These are phyloP conservation scores for Xerocomus alliaceus DNA, from an alignment of 1,284 basidiomycete species.

Conservation along the genomic window DNA sequence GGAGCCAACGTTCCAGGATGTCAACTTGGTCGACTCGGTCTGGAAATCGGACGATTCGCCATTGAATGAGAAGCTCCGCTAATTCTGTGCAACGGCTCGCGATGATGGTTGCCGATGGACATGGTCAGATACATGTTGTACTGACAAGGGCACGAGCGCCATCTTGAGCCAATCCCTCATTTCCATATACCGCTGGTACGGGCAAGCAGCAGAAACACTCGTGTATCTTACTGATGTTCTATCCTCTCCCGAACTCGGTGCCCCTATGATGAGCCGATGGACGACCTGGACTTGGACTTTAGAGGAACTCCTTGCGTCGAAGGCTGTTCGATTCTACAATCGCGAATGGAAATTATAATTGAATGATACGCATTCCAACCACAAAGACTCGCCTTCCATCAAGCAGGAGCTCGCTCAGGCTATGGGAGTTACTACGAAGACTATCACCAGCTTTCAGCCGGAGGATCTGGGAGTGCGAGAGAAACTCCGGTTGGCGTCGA, in stretches of 20 bases:
- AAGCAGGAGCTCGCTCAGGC: constrained; percentile 7
- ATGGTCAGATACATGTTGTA: neutral
- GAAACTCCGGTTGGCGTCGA: constrained; percentile 13
- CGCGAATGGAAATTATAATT: constrained; percentile 9
- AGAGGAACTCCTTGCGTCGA: constrained; percentile 21
- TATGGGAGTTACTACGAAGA: constrained; percentile 3
- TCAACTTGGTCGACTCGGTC: constrained; percentile 6
- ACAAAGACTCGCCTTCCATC: constrained; percentile 18
- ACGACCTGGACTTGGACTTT: constrained; percentile 23
- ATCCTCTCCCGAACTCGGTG: neutral
- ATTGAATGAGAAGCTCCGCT: constrained; percentile 6
- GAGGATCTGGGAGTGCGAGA: constrained; percentile 8
- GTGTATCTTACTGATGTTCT: constrained; percentile 8
- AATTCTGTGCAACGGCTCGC: neutral
- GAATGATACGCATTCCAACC: constrained; percentile 9
- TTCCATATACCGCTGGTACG: constrained; percentile 24
- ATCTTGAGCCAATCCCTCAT: constrained; percentile 6
- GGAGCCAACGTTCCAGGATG: constrained; percentile 17
- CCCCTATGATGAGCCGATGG: constrained; percentile 17
- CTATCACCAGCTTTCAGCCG: constrained; percentile 6
- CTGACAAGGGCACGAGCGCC: constrained; percentile 5
- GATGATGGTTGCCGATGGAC: neutral
- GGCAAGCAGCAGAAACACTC: neutral
- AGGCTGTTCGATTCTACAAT: constrained; percentile 18
- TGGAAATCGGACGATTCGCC: constrained; percentile 4